Conservation (phyloP, 352 stramenopile species). For the Hyaloperonospora brassicae region DNA sequence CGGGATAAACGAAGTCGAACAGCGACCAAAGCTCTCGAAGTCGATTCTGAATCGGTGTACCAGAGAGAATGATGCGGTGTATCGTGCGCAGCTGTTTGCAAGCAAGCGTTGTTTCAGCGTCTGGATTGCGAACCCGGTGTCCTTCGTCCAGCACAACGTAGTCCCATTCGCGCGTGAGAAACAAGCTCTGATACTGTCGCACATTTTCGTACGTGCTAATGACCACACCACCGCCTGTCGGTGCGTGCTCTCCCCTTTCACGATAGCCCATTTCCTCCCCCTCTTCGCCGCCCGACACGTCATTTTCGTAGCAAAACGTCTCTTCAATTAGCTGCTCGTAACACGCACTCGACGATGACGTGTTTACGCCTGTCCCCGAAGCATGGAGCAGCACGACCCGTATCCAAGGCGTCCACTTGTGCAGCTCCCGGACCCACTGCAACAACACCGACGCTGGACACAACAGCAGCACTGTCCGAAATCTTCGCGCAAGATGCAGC, state of each 20-base stretch:
- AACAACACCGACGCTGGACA: constrained; percentile 93
- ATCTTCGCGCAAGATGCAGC: constrained; percentile 43
- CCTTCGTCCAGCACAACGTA: constrained; percentile 98
- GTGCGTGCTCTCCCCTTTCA: constrained; percentile 9
- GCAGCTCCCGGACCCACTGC: constrained; percentile 90
- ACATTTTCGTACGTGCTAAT: constrained; percentile 97
- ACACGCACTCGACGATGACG: constrained; percentile 26
- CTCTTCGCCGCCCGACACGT: constrained; percentile 16
- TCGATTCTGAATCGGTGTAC: constrained; percentile 92
- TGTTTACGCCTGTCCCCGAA: constrained; percentile 50
- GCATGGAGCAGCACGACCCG: constrained; percentile 87
- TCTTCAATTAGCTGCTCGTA: constrained; percentile 64
- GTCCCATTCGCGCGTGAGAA: constrained; percentile 90
- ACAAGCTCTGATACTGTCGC: constrained; percentile 83
- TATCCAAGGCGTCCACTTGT: constrained; percentile 88
- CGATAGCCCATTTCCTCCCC: constrained; percentile 1
- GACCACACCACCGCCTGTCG: constrained; percentile 73
- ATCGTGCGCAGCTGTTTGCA: constrained; percentile 89
- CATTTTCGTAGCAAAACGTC: constrained; percentile 31
- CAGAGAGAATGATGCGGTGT: constrained; percentile 89
- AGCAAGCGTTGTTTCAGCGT: constrained; percentile 93
- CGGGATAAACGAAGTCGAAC: constrained; percentile 99
- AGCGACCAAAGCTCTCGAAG: constrained; percentile 96
- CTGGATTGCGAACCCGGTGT: constrained; percentile 97
- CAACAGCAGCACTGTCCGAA: constrained; percentile 85